Conservation (phyloP, 2,329 filamentous ascomycete genomes). For the Cytospora chrysosperma region DNA sequence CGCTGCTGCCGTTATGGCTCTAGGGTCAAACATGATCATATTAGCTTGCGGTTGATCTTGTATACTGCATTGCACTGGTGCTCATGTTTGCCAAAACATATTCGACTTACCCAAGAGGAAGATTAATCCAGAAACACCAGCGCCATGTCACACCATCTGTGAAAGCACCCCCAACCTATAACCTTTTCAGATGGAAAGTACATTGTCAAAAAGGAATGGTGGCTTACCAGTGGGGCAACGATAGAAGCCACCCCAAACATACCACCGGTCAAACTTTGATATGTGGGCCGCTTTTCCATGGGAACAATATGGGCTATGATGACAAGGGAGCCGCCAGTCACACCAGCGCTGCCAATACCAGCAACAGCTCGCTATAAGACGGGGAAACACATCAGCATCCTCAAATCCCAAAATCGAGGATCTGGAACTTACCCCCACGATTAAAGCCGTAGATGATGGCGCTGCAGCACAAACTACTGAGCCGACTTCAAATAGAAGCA, state of each 20-base stretch:
- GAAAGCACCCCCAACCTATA: neutral
- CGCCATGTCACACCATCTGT: neutral
- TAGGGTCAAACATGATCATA: neutral
- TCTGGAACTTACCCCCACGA: slow-evolving; percentile 25
- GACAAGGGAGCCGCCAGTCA: slow-evolving; percentile 41
- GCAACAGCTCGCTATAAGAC: slow-evolving; percentile 28
- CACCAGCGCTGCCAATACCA: slow-evolving; percentile 38
- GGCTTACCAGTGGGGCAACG: slow-evolving; percentile 41
- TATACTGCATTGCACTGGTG: neutral
- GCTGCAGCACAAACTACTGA: slow-evolving; percentile 37
- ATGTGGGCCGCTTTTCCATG: slow-evolving; percentile 30
- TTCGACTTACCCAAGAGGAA: neutral
- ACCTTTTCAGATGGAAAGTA: neutral
- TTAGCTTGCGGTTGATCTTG: neutral
- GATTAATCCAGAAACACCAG: slow-evolving; percentile 7
- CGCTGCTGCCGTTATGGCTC: neutral
- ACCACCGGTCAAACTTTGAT: slow-evolving; percentile 39
- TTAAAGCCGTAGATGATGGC: slow-evolving; percentile 30
- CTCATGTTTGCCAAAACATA: neutral
- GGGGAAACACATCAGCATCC: neutral
- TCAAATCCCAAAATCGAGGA: neutral
- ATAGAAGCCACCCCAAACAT: slow-evolving; percentile 47
- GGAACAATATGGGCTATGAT: slow-evolving; percentile 37
- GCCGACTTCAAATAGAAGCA: slow-evolving; percentile 41
- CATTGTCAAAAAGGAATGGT: neutral